These are phyloP conservation scores for Saccharomycopsis vini DNA, from an alignment of 805 yeast species.

Conservation along the genomic window DNA sequence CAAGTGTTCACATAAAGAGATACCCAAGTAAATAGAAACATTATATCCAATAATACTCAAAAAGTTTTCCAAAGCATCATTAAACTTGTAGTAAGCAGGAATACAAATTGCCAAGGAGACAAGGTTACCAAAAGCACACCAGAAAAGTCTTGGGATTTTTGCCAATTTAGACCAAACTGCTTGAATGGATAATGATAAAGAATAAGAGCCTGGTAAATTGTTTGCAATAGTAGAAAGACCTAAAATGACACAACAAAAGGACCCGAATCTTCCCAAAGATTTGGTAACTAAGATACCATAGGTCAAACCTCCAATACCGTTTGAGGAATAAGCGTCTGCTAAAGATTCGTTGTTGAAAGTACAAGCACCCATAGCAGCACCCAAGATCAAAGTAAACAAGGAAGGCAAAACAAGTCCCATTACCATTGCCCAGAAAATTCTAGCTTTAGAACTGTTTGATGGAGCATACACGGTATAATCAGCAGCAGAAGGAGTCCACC, in stretches of 20 bases:
- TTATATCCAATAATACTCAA: slow-evolving; percentile 90
- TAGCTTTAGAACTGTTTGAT: slow-evolving; percentile 46
- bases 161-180: slow-evolving; percentile 69
- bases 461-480: slow-evolving; percentile 89
- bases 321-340: slow-evolving; percentile 38
- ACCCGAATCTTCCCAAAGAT: slow-evolving; percentile 81
- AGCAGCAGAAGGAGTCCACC: slow-evolving; percentile 90
- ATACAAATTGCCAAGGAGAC: slow-evolving; percentile 78
- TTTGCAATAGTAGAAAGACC: slow-evolving; percentile 84
- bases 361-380: slow-evolving; percentile 81
- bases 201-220: slow-evolving; percentile 90
- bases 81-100: slow-evolving; percentile 75
- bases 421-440: slow-evolving; percentile 55
- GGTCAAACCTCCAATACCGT: slow-evolving; percentile 74
- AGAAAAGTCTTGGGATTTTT: slow-evolving; percentile 68
- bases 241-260: slow-evolving; percentile 76
- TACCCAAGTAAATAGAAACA: slow-evolving; percentile 74
- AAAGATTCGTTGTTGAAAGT: slow-evolving; percentile 37
- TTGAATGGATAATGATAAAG: slow-evolving; percentile 81
- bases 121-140: slow-evolving; percentile 73
- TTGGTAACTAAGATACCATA: slow-evolving; percentile 70
- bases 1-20: slow-evolving; percentile 71
- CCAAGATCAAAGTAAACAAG: slow-evolving; percentile 64
- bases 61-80: slow-evolving; percentile 66
- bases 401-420: slow-evolving; percentile 61